Base-by-base conservation (phyloP, 1,139 yeast species). In the Diutina scorzettiae region DNA sequence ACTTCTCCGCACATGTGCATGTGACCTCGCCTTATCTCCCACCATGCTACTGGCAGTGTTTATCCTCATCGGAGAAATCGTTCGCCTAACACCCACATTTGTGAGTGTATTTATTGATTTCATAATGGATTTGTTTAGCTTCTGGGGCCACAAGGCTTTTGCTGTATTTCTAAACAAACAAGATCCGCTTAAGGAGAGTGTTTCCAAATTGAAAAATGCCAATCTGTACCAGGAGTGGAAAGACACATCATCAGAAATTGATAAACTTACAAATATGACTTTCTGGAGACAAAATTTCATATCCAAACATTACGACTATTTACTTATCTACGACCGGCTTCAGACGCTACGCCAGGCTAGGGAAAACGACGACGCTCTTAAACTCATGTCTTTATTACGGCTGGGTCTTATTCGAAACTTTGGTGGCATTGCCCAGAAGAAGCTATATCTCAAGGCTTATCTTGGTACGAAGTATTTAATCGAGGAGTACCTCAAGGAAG, bases 371-470 rank as follows among this genome's bases (percentile, higher is more conserved):
- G 81, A 85, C 53, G 62, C 76, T 2, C 71, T 69, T 21, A 60
- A 66, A 34, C 66, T 91, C 24, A 72, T 83, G 63, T 80, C 85
- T 21, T 64, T 83, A 37, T 70, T 91, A 40, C 64, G 96, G 39
- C 82, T 95, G 0, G 95, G 96, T 0, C 72, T 86, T 52, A 63
- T 91, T 41, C 64, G 98, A 27, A 91, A 91, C 55, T 82, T 91
- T 61, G 98, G 96, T 7, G 94, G 96, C 1, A 84, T 91, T 4
- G 76, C 94, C 2, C 86, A 82, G 51, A 80, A 81, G 51, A 72
- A 81, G 43, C 63, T 91, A 36, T 91, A 83, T 61, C 81, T 82
- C 45, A 77, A 87, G 49, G 78, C 95, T 0, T 82, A 85, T 52
- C 69, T 83, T 49, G 97, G 98, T 1, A 89, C 97, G 1, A 91